Evolutionary conservation across 73 alveolate species (phyloP).

Genomic region (Paraurostyla sp.): DNA sequence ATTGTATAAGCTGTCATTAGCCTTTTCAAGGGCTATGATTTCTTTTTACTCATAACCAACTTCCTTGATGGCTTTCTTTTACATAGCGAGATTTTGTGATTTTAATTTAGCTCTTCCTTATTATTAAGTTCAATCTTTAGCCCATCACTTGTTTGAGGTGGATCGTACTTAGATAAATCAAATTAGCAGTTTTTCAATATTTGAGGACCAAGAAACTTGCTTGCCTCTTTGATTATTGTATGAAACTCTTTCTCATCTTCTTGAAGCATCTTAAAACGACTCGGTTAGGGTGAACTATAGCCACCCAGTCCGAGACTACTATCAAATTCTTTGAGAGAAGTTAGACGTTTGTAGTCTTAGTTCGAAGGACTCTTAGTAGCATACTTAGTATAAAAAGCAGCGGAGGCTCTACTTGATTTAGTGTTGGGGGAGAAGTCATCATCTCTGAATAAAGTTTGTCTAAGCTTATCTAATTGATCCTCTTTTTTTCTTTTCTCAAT

Average conservation of each 20-base stretch:
- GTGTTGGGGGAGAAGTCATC: constrained; percentile 3
- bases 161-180: not conserved
- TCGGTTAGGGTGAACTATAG: not conserved
- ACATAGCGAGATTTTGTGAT: too few relatives aligned
- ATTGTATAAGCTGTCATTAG: not conserved
- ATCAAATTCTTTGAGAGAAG: not conserved
- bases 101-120: not conserved
- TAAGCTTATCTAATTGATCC: not conserved
- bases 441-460: not conserved
- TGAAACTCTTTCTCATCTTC: constrained; percentile 28
- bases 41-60: not conserved
- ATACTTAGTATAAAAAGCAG: not conserved
- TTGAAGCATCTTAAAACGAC: not conserved
- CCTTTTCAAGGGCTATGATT: not conserved
- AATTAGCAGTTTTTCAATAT: not conserved
- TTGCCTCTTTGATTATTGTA: not conserved
- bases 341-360: not conserved
- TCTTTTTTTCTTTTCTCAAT: constrained; percentile 1
- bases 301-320: not conserved
- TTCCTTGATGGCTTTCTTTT: not conserved
- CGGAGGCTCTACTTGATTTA: not conserved
- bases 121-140: not conserved
- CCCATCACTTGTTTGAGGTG: not conserved
- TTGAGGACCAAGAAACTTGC: not conserved
- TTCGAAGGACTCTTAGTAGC: too few relatives aligned